Evolutionary conservation across 805 yeast genomes (phyloP).

Genomic region (Ogataea allantospora): DNA sequence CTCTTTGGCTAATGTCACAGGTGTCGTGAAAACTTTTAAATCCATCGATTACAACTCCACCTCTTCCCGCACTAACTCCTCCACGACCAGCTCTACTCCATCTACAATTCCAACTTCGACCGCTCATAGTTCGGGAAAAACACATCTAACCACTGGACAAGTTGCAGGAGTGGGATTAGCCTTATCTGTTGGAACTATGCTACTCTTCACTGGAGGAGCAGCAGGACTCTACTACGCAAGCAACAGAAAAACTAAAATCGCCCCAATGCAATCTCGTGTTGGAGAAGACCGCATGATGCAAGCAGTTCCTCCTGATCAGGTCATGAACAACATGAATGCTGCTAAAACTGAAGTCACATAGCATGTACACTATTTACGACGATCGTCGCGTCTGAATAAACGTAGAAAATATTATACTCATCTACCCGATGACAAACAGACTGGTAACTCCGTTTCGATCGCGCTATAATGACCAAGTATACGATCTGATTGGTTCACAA

Average conservation of each 20-base stretch:
- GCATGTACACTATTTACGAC: slow-evolving; percentile 7
- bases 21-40: slow-evolving; percentile 31
- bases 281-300: slow-evolving; percentile 61
- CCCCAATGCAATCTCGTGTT: slow-evolving; percentile 51
- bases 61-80: slow-evolving; percentile 9
- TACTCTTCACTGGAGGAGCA: slow-evolving; percentile 41
- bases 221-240: slow-evolving; percentile 34
- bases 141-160: slow-evolving; percentile 50
- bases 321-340: slow-evolving; percentile 32
- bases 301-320: slow-evolving; percentile 58
- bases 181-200: slow-evolving; percentile 53
- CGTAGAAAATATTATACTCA: background rate
- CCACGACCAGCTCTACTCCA: slow-evolving; percentile 2
- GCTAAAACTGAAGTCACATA: slow-evolving; percentile 1
- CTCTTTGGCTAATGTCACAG: slow-evolving; percentile 23
- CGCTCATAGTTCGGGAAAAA: slow-evolving; percentile 1
- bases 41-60: slow-evolving; percentile 9
- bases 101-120: slow-evolving; percentile 1
- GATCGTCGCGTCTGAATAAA: slow-evolving; percentile 12
- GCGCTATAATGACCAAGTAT: slow-evolving; percentile 18
- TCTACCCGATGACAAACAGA: slow-evolving; percentile 5
- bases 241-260: slow-evolving; percentile 40
- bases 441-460: slow-evolving; percentile 22
- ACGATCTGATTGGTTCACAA: slow-evolving; percentile 20
- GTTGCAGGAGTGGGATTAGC: slow-evolving; percentile 71